Evolutionary conservation across 768 basidiomycete genomes (phyloP).

Genomic region (Leccinum boreale): DNA sequence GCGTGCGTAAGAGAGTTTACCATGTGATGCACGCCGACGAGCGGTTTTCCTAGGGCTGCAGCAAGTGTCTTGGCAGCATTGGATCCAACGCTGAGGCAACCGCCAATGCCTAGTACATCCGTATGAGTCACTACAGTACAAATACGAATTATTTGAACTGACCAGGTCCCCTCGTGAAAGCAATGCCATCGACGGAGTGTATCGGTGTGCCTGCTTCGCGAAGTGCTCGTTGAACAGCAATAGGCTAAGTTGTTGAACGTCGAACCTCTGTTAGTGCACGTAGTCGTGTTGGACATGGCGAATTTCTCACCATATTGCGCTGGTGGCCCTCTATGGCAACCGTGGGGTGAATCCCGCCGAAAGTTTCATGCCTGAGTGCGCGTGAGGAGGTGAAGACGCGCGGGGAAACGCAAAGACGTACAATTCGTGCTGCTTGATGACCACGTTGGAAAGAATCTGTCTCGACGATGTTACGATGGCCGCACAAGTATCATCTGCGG

Average conservation of each 20-base stretch:
- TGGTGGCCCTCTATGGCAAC: constrained; percentile 78
- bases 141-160: constrained; percentile 3
- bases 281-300: not conserved
- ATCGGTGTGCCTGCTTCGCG: constrained; percentile 56
- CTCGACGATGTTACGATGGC: constrained; percentile 75
- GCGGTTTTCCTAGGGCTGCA: constrained; percentile 68
- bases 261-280: not conserved
- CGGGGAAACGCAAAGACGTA: constrained; percentile 27
- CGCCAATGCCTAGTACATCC: constrained; percentile 57
- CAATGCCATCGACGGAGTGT: constrained; percentile 76
- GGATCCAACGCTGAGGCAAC: constrained; percentile 75
- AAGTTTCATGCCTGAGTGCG: constrained; percentile 23
- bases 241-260: constrained; percentile 48
- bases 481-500: constrained; percentile 93
- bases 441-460: constrained; percentile 76
- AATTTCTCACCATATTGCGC: constrained; percentile 58
- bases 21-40: constrained; percentile 96
- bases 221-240: constrained; percentile 67
- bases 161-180: constrained; percentile 89
- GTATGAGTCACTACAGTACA: not conserved
- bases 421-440: constrained; percentile 76
- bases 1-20: constrained; percentile 37
- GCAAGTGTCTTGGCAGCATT: constrained; percentile 87
- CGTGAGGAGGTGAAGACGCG: not conserved
- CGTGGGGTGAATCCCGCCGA: constrained; percentile 76